Evolutionary conservation across 2,329 filamentous ascomycete species (phyloP).

Genomic region (Phaeosphaeria sp.): DNA sequence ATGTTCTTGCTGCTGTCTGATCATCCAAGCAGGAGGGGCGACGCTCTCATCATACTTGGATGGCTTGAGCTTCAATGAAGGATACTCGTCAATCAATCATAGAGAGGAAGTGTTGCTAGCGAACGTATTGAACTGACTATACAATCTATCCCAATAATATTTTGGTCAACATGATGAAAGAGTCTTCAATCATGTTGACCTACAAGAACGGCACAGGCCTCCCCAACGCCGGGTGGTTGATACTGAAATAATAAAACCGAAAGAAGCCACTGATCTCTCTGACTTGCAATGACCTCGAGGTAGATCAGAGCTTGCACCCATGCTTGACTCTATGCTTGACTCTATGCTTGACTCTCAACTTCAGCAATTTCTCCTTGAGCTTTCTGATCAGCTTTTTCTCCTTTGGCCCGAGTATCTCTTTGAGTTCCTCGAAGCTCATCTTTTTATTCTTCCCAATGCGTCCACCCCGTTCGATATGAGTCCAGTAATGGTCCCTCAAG

Average conservation of each 20-base stretch:
- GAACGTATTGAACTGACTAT: background rate
- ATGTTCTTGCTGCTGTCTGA: background rate
- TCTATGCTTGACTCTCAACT: background rate
- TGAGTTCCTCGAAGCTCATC: conserved; percentile 20
- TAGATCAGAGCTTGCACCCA: background rate
- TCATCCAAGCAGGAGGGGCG: background rate
- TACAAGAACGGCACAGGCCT: background rate
- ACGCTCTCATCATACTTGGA: background rate
- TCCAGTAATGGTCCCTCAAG: conserved; percentile 33
- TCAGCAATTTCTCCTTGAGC: conserved; percentile 16
- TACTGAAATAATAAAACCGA: background rate
- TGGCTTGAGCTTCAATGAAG: too few species aligned
- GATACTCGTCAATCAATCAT: background rate
- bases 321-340: too few species aligned
- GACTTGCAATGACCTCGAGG: background rate
- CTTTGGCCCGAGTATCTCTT: conserved; percentile 20
- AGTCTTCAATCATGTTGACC: background rate
- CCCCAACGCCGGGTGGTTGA: background rate
- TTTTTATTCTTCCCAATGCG: conserved; percentile 26
- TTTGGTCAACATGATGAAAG: background rate
- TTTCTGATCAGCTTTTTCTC: conserved; percentile 18
- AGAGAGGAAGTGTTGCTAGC: background rate
- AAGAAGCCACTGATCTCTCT: background rate
- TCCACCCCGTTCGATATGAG: conserved; percentile 26
- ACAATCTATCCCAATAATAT: background rate